phyloP scores from a whole-genome alignment of 257 asterid species.

The Verbascum thapsus region DNA sequence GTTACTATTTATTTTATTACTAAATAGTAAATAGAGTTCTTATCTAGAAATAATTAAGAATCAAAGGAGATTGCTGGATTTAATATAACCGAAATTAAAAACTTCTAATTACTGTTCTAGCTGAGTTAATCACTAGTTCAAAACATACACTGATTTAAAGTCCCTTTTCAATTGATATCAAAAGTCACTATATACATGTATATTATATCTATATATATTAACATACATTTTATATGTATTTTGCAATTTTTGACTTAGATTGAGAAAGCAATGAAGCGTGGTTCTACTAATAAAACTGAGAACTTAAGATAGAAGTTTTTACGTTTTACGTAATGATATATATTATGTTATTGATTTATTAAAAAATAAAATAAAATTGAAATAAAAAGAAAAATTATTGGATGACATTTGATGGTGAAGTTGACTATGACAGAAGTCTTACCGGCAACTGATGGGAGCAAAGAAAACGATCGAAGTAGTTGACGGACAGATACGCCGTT shows the following conservation, averaged over 20 bases:
- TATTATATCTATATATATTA: too few relatives aligned
- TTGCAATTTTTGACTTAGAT: too few relatives aligned
- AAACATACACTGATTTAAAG: conserved; percentile 3
- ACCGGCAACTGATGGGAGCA: conserved; percentile 77
- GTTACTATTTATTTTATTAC: conserved; percentile 19
- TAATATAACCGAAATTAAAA: background rate
- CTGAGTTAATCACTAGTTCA: background rate
- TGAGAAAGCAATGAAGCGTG: too few relatives aligned
- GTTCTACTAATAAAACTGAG: too few relatives aligned
- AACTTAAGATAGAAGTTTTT: too few relatives aligned
- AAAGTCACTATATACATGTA: conserved; percentile 28
- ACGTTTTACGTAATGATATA: too few relatives aligned
- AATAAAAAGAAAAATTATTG: too few relatives aligned
- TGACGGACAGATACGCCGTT: conserved; percentile 92
- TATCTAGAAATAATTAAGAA: conserved; percentile 18
- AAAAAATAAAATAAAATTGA: too few relatives aligned
- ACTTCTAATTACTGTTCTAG: background rate
- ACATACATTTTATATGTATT: too few relatives aligned
- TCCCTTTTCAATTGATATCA: conserved; percentile 19
- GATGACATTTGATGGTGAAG: too few relatives aligned
- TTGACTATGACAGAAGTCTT: conserved; percentile 42
- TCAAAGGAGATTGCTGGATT: background rate
- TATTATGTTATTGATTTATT: too few relatives aligned
- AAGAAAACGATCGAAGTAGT: conserved; percentile 84
- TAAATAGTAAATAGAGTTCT: conserved; percentile 16